These are phyloP conservation scores for Pyricularia pennisetigena DNA, from an alignment of 2,329 filamentous ascomycete genomes.

Conservation along the genomic window DNA sequence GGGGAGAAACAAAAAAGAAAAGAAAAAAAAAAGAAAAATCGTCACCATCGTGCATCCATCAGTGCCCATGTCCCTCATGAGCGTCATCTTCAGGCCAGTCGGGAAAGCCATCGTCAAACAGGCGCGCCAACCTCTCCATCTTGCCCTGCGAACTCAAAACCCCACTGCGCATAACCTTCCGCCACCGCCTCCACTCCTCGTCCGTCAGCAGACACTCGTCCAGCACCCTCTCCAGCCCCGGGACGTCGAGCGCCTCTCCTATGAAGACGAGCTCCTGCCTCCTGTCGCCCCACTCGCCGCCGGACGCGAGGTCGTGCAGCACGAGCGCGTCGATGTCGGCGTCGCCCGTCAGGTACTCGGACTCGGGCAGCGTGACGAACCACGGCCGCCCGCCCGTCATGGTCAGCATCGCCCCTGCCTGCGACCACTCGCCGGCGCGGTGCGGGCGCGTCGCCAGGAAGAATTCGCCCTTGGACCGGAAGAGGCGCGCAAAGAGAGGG, in stretches of 20 bases:
- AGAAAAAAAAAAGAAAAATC: too few relatives aligned
- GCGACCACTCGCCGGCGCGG: constrained; percentile 49
- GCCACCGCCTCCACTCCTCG: constrained; percentile 38
- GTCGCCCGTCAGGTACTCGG: constrained; percentile 37
- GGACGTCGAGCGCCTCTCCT: constrained; percentile 50
- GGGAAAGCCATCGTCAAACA: constrained; percentile 11
- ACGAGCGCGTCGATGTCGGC: constrained; percentile 36
- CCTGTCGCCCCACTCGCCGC: constrained; percentile 57
- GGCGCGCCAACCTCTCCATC: neutral
- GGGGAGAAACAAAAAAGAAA: too few relatives aligned
- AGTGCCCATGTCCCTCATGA: constrained; percentile 2
- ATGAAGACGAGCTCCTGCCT: constrained; percentile 68
- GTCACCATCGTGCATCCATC: neutral
- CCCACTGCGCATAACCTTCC: constrained; percentile 9
- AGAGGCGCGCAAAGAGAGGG: constrained; percentile 41
- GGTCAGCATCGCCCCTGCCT: constrained; percentile 55
- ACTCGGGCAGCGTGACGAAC: constrained; percentile 49
- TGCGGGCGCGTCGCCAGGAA: constrained; percentile 49
- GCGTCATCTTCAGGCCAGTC: constrained; percentile 10
- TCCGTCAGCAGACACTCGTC: constrained; percentile 55
- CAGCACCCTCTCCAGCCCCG: constrained; percentile 39
- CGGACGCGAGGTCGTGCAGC: constrained; percentile 37
- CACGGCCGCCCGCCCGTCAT: constrained; percentile 43
- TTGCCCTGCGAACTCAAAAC: neutral
- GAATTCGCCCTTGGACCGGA: constrained; percentile 54